Evolutionary conservation across 345 rosid genomes (phyloP).

Genomic region (Citrus inodora): DNA sequence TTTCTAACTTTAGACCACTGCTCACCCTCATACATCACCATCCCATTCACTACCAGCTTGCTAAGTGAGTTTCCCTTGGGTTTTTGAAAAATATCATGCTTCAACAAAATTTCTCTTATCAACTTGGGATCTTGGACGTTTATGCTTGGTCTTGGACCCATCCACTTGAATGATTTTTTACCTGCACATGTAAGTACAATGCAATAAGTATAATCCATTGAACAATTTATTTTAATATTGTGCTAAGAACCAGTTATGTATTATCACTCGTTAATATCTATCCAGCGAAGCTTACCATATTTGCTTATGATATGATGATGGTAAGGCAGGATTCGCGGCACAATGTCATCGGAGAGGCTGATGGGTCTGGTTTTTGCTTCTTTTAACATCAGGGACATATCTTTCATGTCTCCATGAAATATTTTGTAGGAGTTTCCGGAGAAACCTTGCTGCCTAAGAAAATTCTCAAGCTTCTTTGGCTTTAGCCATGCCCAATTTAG

Average conservation of each 20-base stretch:
- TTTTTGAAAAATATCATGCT: background rate
- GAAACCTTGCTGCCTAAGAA: slow-evolving; percentile 43
- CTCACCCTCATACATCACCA: background rate
- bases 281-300: background rate
- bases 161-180: slow-evolving; percentile 2
- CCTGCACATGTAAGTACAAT: background rate
- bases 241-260: background rate
- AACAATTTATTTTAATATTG: no score
- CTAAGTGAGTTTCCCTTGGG: background rate
- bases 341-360: slow-evolving; percentile 29
- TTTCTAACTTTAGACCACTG: slow-evolving; percentile 12
- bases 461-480: slow-evolving; percentile 46
- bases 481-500: slow-evolving; percentile 43
- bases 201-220: no score
- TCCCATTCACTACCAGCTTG: background rate
- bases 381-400: slow-evolving; percentile 13
- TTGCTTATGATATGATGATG: slow-evolving; percentile 12
- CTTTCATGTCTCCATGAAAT: slow-evolving; percentile 40
- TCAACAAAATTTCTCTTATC: background rate
- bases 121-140: background rate
- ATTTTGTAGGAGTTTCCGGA: slow-evolving; percentile 35
- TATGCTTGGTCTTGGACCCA: slow-evolving; percentile 9
- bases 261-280: background rate
- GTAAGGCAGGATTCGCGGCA: slow-evolving; percentile 39
- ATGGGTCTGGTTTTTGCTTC: slow-evolving; percentile 34